Evolutionary conservation across 1,284 basidiomycete genomes (phyloP), one percentile per base, ranked within the genome.

Genomic region (Rhodotorula mucilaginosa): DNA sequence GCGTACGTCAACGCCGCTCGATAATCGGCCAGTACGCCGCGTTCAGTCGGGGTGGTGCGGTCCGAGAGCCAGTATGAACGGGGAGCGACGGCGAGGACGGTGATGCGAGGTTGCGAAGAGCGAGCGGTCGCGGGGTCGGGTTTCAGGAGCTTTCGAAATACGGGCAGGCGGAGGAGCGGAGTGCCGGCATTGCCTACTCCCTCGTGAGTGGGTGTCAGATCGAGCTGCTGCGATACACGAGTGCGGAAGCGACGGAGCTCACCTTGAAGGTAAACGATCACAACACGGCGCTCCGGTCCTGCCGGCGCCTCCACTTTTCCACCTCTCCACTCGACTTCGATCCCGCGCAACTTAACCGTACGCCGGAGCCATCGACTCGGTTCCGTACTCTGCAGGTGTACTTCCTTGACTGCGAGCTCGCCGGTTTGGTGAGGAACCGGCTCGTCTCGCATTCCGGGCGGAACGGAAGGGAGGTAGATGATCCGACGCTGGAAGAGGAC

Each of bases 391-490:
- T 64, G 39, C 1, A 83, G 67, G n/a, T 60, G 31, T 12, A 83
- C 73, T 49, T 83, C 79, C 48, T 80, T 72, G 60, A 78, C 79
- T 1, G 64, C 44, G 6, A 83, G 21, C 0, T 79, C 80, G 49
- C 73, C 74, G 0, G 81, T 77, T 23, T 58, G 39, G 2, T 72
- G 67, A 0, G 57, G 61, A 5, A 85, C 77, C 13, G 77, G 69
- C 69, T 85, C 83, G 18, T 76, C 78, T 23, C 84, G 80, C 16
- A 83, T 80, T 21, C 83, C 84, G 1, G 82, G 80, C 3, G 85
- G 85, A 1, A 81, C 81, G 65, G 85, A 85, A 0, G 84, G 85
- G 83, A 86, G 84, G 78, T 86, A 86, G 18, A 86, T 85, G 47
- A 86, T 82, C 68, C 83, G 84, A 8, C 85, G 80, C 72, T 86